These are phyloP conservation scores for Fusarium cicatricum DNA, from an alignment of 2,329 filamentous ascomycete species.

Conservation along the genomic window DNA sequence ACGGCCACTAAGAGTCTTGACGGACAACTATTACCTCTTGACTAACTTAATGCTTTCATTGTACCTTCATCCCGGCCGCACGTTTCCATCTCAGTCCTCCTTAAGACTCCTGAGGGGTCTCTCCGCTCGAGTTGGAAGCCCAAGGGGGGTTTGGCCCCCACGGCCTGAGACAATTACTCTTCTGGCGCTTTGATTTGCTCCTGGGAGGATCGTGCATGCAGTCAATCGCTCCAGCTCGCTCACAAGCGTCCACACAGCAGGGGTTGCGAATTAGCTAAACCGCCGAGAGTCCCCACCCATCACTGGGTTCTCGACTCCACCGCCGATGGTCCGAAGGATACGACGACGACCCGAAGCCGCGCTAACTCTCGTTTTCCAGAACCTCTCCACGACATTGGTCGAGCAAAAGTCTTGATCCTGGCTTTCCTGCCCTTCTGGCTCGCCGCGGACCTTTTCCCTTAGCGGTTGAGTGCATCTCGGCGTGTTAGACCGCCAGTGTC, in stretches of 20 bases:
- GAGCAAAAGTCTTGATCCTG: constrained; percentile 18
- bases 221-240: constrained; percentile 9
- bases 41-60: constrained; percentile 7
- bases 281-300: constrained; percentile 29
- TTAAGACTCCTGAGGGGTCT: neutral
- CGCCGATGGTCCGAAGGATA: constrained; percentile 40
- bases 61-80: constrained; percentile 7
- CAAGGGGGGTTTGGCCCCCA: constrained; percentile 11
- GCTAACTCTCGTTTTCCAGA: constrained; percentile 29
- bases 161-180: neutral
- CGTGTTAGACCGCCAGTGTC: constrained; percentile 1
- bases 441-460: constrained; percentile 17
- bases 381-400: constrained; percentile 31
- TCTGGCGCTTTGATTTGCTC: constrained; percentile 31
- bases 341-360: constrained; percentile 42
- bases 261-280: too few relatives aligned
- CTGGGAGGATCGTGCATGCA: constrained; percentile 18
- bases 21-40: constrained; percentile 5
- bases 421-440: constrained; percentile 2
- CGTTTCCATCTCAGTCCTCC: constrained; percentile 13
- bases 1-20: neutral
- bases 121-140: constrained; percentile 4
- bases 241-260: constrained; percentile 24
- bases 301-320: constrained; percentile 32
- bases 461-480: constrained; percentile 11